Evolutionary conservation across 257 asterid genomes (phyloP), one percentile per base, ranked within the genome.

Genomic region (Oldenlandia corymbosa): DNA sequence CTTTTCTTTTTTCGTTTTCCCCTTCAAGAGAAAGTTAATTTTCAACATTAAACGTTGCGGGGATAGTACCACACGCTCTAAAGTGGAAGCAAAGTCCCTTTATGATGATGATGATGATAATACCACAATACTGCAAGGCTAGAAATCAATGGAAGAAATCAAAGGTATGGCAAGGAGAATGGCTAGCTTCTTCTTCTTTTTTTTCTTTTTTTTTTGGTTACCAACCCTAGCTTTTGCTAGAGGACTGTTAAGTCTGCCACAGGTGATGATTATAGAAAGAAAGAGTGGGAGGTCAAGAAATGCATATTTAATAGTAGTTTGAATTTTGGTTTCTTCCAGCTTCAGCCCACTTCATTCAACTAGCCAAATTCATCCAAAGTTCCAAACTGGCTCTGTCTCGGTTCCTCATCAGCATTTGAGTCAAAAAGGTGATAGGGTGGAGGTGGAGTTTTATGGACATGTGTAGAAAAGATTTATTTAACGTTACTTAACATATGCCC

Each of bases 241-340:
- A 65, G 32, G 55, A 65, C n/a, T n/a, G 69, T 57, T 45, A 41
- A 53, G 62, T 55, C 54, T 23, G 62, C 41, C 45, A 65, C 39
- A 28, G 39, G 39, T 52, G 32, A 65, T 53, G 62, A 64, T 24
- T 50, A 5, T 6, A 24, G 16, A 23, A 36, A 37, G 53, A 64
- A 26, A 52, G 14, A n/a, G n/a, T n/a, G n/a, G n/a, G 24, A 9
- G 52, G 60, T 24, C 41, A 36, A 51, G 51, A 36, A 50, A 4
- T 5, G 31, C 27, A 46, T 10, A 18, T 45, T 60, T 42, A 10
- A 28, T 24, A 52, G 50, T 60, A n/a, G n/a, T 60, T 17, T 12
- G 8, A 23, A 23, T 17, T 42, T 39, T 28, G 23, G 23, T 37
- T 20, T n/a, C n/a, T n/a, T 34, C 52, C 12, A 10, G 5, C 18